Evolutionary conservation across 148 eudicot species (phyloP).

Genomic region (Tetragonia tetragonoides): DNA sequence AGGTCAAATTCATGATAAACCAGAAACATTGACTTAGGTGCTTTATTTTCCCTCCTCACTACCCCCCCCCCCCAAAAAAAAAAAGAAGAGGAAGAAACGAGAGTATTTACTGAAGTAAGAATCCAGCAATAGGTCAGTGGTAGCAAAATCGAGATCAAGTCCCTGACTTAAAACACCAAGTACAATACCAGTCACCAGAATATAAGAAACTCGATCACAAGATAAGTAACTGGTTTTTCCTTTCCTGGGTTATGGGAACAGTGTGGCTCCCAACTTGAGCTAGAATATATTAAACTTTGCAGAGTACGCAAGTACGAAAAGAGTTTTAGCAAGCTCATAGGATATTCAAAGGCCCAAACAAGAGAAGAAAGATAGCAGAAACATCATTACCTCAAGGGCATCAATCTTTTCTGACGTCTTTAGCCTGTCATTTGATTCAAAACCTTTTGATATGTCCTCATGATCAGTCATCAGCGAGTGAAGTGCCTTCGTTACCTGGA

Average conservation of each 20-base stretch:
- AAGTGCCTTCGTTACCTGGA: constrained; percentile 73
- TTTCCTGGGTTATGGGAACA: too few relatives aligned
- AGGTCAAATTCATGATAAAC: too few relatives aligned
- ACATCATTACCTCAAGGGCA: constrained; percentile 77
- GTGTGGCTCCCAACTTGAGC: neutral
- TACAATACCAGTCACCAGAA: too few relatives aligned
- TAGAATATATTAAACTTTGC: neutral
- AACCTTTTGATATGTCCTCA: constrained; percentile 52
- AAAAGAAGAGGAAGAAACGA: too few relatives aligned
- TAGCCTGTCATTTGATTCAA: constrained; percentile 45
- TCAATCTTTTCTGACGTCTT: constrained; percentile 67
- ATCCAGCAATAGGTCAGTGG: too few relatives aligned
- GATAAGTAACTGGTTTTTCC: too few relatives aligned
- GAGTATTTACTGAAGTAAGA: too few relatives aligned
- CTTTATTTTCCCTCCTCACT: too few relatives aligned
- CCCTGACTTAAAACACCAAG: too few relatives aligned
- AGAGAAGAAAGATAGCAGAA: neutral
- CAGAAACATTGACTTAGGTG: neutral
- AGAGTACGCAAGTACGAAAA: neutral
- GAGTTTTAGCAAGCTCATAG: neutral
- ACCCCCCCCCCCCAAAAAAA: too few relatives aligned
- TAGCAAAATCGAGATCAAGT: too few relatives aligned
- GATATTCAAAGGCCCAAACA: neutral
- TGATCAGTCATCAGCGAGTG: constrained; percentile 53
- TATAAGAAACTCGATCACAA: too few relatives aligned